Conservation (phyloP, 179 eudicot species). For the Dionaea muscipula region DNA sequence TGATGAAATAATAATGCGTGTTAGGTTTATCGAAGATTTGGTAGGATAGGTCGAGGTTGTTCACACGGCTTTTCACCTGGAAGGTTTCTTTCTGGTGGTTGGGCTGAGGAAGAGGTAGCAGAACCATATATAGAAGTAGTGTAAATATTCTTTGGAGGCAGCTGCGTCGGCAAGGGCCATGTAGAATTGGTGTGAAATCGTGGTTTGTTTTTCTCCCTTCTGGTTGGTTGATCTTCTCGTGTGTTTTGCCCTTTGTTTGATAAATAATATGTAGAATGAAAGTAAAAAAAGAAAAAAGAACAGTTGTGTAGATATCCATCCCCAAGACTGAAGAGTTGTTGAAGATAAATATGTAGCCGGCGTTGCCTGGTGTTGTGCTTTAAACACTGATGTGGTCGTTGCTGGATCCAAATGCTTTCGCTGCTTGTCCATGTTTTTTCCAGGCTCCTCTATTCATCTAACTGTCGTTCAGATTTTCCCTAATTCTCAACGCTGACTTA, state of each 20-base stretch:
- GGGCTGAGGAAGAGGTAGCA: constrained; percentile 12
- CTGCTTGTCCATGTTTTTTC: no score
- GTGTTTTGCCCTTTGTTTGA: constrained; percentile 30
- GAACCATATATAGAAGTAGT: constrained; percentile 18
- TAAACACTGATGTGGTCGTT: no score
- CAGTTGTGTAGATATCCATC: constrained; percentile 8
- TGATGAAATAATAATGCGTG: constrained; percentile 13
- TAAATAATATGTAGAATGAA: constrained; percentile 34
- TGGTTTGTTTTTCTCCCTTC: constrained; percentile 11
- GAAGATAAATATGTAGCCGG: no score
- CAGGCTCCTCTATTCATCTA: no score
- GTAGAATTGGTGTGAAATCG: constrained; percentile 23
- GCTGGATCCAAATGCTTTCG: no score
- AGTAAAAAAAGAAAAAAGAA: constrained; percentile 1
- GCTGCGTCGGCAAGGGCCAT: constrained; percentile 19
- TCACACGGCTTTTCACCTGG: constrained; percentile 5
- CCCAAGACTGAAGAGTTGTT: neutral
- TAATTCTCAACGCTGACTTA: no score
- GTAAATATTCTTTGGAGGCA: constrained; percentile 48
- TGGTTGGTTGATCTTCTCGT: constrained; percentile 4
- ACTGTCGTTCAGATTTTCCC: no score
- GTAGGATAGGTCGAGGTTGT: constrained; percentile 11
- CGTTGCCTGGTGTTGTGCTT: no score
- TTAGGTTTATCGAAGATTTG: constrained; percentile 16
- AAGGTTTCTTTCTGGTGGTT: neutral